phyloP scores from a whole-genome alignment of 352 stramenopile genomes.

The Pythium coloratum region DNA sequence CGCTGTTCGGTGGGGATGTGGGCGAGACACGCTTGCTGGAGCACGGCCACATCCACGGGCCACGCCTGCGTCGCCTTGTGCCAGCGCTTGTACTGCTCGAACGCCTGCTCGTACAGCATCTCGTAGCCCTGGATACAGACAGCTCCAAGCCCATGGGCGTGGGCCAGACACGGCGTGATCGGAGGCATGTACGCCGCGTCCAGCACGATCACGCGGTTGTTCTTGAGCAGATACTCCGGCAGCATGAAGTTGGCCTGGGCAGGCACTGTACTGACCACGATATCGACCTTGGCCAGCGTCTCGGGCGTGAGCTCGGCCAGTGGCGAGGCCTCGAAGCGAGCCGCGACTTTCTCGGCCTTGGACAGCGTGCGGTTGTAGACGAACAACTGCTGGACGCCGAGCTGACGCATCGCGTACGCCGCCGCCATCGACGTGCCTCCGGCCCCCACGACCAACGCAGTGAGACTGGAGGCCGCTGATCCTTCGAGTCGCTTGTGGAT shows the following conservation, averaged over 20 bases:
- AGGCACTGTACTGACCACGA: constrained; percentile 97
- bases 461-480: constrained; percentile 27
- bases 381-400: constrained; percentile 83
- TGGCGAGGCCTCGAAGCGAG: constrained; percentile 84
- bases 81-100: constrained; percentile 97
- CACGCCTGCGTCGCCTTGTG: constrained; percentile 55
- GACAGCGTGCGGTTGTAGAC: constrained; percentile 96
- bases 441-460: constrained; percentile 86
- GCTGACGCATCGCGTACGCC: constrained; percentile 90
- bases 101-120: constrained; percentile 98
- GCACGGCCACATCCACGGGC: constrained; percentile 47
- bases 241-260: constrained; percentile 83
- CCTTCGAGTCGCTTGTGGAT: constrained; percentile 66
- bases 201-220: constrained; percentile 81
- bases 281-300: constrained; percentile 59
- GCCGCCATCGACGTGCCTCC: constrained; percentile 95
- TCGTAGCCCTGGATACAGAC: constrained; percentile 94
- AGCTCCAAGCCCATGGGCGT: constrained; percentile 85
- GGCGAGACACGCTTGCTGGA: constrained; percentile 58
- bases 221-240: constrained; percentile 58
- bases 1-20: constrained; percentile 57
- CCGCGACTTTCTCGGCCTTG: constrained; percentile 90
- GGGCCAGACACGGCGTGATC: constrained; percentile 90
- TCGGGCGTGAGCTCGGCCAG: constrained; percentile 55
- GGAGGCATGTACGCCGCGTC: constrained; percentile 98